Percentiles rank a stretch among this genome's conserved stretches.
Evolutionary conservation across 2,329 filamentous ascomycete genomes (phyloP).

Genomic region (Penicillium olsonii): DNA sequence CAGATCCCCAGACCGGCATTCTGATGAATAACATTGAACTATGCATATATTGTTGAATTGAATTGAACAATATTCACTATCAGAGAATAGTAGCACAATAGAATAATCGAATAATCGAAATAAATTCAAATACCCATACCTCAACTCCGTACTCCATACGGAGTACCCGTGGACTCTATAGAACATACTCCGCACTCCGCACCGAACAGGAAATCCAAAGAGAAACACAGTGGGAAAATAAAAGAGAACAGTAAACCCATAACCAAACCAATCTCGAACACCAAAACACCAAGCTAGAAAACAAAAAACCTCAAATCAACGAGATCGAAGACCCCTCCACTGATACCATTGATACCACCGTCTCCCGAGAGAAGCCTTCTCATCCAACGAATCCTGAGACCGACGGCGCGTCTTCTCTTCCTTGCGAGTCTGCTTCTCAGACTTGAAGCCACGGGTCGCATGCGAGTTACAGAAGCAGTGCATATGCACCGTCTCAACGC

Average conservation of each 20-base stretch:
- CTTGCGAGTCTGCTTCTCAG: conserved; percentile 34
- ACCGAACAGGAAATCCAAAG: too few species aligned
- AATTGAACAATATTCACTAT: too few species aligned
- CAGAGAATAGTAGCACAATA: too few species aligned
- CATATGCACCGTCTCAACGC: conserved; percentile 40
- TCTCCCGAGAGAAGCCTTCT: conserved; percentile 26
- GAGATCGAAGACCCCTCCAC: conserved; percentile 28
- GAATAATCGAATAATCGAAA: too few species aligned
- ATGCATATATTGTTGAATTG: too few species aligned
- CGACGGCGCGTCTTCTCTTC: conserved; percentile 20
- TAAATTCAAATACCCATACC: too few species aligned
- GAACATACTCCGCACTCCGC: too few species aligned
- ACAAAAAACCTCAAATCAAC: conserved; percentile 6
- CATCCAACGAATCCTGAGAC: conserved; percentile 25
- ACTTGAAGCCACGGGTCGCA: conserved; percentile 34
- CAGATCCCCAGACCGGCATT: conserved; percentile 1
- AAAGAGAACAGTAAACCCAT: too few species aligned
- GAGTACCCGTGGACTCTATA: too few species aligned
- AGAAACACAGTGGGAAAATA: too few species aligned
- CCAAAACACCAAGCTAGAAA: conserved; percentile 21
- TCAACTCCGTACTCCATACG: too few species aligned
- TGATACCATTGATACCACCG: conserved; percentile 35
- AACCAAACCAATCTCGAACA: neutral
- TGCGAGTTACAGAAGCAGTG: conserved; percentile 42
- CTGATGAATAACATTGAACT: too few species aligned